These are phyloP conservation scores for Austropuccinia psidii DNA, from an alignment of 1,284 basidiomycete genomes.

Conservation along the genomic window DNA sequence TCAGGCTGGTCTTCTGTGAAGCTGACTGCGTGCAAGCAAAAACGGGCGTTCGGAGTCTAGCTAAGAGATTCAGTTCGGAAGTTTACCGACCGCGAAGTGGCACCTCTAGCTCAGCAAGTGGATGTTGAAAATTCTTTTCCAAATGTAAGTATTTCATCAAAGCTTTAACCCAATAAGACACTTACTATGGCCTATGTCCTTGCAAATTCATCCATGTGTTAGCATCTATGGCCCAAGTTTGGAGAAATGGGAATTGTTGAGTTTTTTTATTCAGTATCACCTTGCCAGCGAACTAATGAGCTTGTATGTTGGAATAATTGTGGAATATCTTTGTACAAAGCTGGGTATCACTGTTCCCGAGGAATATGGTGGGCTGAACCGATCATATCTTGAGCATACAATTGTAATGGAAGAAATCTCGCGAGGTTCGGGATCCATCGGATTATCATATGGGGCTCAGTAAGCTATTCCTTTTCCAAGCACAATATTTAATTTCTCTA, in stretches of 20 bases:
- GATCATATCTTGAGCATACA: slow-evolving; percentile 79
- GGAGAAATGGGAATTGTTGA: slow-evolving; percentile 62
- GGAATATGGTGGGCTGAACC: slow-evolving; percentile 66
- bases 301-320: background rate
- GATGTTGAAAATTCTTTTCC: slow-evolving; percentile 31
- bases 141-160: slow-evolving; percentile 3
- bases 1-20: too few species aligned
- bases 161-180: background rate
- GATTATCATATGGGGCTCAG: slow-evolving; percentile 86
- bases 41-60: too few species aligned
- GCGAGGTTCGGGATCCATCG: slow-evolving; percentile 77
- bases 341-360: slow-evolving; percentile 69
- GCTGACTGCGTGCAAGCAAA: too few species aligned
- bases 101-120: slow-evolving; percentile 25
- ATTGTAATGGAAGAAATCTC: slow-evolving; percentile 90
- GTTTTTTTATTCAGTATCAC: background rate
- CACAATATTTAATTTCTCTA: background rate
- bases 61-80: slow-evolving; percentile 16
- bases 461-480: slow-evolving; percentile 38
- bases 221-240: slow-evolving; percentile 83
- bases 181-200: background rate
- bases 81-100: slow-evolving; percentile 12
- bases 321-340: background rate
- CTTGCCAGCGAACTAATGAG: background rate
- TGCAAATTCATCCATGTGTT: background rate